phyloP scores from a whole-genome alignment of 23 red algal genomes.

The Gracilariopsis chorda region DNA sequence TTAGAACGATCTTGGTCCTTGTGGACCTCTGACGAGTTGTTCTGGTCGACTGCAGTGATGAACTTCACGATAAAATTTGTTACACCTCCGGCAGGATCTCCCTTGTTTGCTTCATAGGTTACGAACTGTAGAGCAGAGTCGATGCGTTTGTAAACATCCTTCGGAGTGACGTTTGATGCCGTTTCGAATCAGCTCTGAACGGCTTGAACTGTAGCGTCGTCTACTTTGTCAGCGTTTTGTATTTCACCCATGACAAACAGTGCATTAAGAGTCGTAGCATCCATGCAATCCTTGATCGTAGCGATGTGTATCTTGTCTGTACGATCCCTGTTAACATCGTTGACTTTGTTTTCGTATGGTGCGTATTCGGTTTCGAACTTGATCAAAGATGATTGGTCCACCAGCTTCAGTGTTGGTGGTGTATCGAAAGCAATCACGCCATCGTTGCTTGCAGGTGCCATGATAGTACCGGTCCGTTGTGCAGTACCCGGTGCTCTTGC shows the following conservation, averaged over 20 bases:
- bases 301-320: background rate
- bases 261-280: background rate
- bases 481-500: too few relatives aligned
- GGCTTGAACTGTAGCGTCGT: constrained; percentile 6
- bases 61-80: background rate
- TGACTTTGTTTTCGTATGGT: background rate
- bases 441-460: too few relatives aligned
- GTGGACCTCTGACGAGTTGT: background rate
- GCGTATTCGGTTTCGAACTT: constrained; percentile 23
- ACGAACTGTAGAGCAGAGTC: background rate
- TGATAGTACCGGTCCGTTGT: too few relatives aligned
- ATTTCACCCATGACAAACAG: constrained; percentile 42
- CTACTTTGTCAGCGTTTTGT: background rate
- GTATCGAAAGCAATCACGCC: too few relatives aligned
- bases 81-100: constrained; percentile 1
- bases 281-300: constrained; percentile 20
- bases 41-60: background rate
- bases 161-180: background rate
- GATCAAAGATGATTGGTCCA: background rate
- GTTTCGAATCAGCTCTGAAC: background rate
- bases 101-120: background rate
- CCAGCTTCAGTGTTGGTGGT: too few relatives aligned
- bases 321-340: background rate
- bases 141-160: background rate
- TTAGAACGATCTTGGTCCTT: background rate